A percentile compares a stretch with the other conserved stretches of the same genome.
phyloP scores from a whole-genome alignment of 495 filamentous ascomycete species.

The Cetradonia linearis region DNA sequence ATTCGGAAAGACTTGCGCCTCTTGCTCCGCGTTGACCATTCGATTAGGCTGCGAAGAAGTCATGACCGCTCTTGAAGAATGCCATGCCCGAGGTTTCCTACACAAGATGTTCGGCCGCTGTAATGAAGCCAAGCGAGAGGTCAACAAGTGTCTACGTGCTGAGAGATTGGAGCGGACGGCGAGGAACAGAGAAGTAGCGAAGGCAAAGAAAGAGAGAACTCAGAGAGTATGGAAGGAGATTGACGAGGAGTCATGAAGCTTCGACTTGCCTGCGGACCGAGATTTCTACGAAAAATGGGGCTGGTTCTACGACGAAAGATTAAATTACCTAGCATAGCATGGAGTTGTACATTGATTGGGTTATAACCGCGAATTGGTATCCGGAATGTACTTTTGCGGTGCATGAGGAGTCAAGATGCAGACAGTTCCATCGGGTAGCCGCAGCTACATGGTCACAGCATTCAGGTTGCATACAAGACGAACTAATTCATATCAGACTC shows the following conservation, averaged over 20 bases:
- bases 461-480: neutral
- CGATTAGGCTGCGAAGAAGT: conserved; percentile 77
- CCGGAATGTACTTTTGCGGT: neutral
- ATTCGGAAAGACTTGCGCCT: neutral
- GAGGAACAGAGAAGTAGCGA: conserved; percentile 63
- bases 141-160: conserved; percentile 70
- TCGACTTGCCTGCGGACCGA: neutral
- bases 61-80: conserved; percentile 88
- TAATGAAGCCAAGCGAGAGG: conserved; percentile 69
- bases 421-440: neutral
- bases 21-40: neutral
- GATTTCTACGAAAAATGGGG: neutral
- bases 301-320: neutral
- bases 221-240: conserved; percentile 72
- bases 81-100: conserved; percentile 84
- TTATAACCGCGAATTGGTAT: too few species aligned
- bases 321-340: conserved; percentile 8
- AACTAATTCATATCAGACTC: neutral
- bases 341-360: conserved; percentile 12
- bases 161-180: conserved; percentile 69
- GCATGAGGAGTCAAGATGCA: neutral
- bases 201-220: conserved; percentile 55
- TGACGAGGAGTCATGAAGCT: conserved; percentile 55
- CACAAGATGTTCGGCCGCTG: conserved; percentile 83
- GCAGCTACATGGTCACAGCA: neutral